Percentiles rank a stretch among this genome's conserved stretches.
phyloP scores from a whole-genome alignment of 352 stramenopile species.

The Pythium phragmitis region DNA sequence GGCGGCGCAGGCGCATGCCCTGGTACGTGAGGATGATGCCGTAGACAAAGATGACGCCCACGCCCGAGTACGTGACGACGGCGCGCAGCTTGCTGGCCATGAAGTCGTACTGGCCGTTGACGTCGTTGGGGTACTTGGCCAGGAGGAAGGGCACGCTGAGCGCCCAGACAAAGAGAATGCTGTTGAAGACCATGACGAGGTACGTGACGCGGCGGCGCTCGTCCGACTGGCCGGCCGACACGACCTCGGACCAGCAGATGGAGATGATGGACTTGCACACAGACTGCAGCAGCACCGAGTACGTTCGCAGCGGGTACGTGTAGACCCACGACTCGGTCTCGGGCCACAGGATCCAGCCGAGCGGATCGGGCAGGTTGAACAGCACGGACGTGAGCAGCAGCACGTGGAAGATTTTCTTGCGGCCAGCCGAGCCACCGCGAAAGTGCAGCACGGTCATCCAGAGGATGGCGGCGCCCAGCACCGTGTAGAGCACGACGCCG shows the following conservation, averaged over 20 bases:
- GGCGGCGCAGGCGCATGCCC: constrained; percentile 65
- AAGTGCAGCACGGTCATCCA: constrained; percentile 71
- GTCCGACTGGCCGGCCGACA: constrained; percentile 65
- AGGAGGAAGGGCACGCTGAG: constrained; percentile 56
- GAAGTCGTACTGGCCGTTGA: constrained; percentile 65
- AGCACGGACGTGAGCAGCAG: constrained; percentile 63
- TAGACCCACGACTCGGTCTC: constrained; percentile 59
- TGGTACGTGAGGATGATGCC: constrained; percentile 70
- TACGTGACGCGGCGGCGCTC: constrained; percentile 53
- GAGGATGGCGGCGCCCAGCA: constrained; percentile 55
- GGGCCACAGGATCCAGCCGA: constrained; percentile 61
- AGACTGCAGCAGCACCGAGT: constrained; percentile 65
- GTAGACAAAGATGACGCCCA: constrained; percentile 63
- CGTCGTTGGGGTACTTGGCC: constrained; percentile 47
- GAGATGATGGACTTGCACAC: constrained; percentile 83
- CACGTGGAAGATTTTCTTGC: constrained; percentile 76
- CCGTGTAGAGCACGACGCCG: constrained; percentile 55
- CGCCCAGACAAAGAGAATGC: constrained; percentile 57
- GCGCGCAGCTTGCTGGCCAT: constrained; percentile 49
- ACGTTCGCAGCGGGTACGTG: constrained; percentile 66
- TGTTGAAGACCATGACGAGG: constrained; percentile 58
- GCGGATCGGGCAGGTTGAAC: constrained; percentile 61
- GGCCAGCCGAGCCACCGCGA: constrained; percentile 39
- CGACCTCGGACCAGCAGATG: constrained; percentile 79
- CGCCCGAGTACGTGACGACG: constrained; percentile 57